Evolutionary conservation across 179 eudicot species (phyloP), one percentile per base, ranked within the genome.

Genomic region (Dionaea muscipula): DNA sequence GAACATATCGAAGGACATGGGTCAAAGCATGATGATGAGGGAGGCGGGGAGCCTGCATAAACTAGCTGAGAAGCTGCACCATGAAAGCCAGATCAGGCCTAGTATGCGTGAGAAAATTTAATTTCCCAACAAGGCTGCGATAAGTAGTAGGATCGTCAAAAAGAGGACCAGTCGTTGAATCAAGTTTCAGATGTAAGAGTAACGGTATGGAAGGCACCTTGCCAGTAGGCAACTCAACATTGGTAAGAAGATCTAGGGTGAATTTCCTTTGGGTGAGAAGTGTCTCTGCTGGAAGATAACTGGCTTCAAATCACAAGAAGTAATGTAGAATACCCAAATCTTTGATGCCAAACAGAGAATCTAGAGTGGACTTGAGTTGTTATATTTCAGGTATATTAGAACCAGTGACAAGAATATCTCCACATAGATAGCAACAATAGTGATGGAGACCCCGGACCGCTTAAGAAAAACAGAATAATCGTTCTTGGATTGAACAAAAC

Each of bases 381-480:
- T 0, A 0, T 3, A 51, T 17, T 2, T 26, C 38, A 51, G 14
- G 1, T 9, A 11, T 1, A 26, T 51, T 9, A 16, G 55, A 51
- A 9, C 38, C 55, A 1, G 37, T 0, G 1, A 44, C 48, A 2
- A 44, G 2, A 15, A 44, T 44, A 44, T 44, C 48, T 44, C 8
- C 7, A 44, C 48, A 13, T 44, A 44, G 2, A 44, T 16, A 44
- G 19, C 19, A 1, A 51, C 1, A 28, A 51, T 26, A 27, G 55
- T 26, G 9, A 27, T n/a, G 1, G 22, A 2, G 1, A 2, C 4
- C 4, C 38, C 38, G 0, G n/a, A 1, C 1, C 4, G 7, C 18
- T 10, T 51, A 7, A 51, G 9, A 10, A 51, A 51, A 26, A 51
- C 17, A 0, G 55, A 51, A 16, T 51, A 51, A 26, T 44, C 48